Percentiles rank a stretch among this genome's conserved stretches.
Evolutionary conservation across 2,329 filamentous ascomycete species (phyloP).

Genomic region (Harringtonia lauricola): DNA sequence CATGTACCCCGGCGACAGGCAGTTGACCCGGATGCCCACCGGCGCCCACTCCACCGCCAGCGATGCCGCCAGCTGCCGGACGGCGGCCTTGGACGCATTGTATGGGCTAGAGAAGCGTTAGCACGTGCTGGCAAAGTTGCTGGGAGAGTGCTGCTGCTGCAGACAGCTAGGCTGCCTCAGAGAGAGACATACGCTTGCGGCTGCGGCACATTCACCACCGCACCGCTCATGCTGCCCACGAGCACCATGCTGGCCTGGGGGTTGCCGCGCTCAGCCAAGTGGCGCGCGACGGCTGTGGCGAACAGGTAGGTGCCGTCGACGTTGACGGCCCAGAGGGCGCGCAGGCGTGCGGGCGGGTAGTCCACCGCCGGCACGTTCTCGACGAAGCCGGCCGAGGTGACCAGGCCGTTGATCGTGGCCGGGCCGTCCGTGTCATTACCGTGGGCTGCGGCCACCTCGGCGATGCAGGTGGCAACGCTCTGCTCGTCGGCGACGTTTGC

Average conservation of each 20-base stretch:
- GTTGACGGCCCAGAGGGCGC: conserved; percentile 91
- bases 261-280: conserved; percentile 57
- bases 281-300: conserved; percentile 72
- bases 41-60: conserved; percentile 91
- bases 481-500: conserved; percentile 74
- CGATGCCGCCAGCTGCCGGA: conserved; percentile 76
- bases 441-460: conserved; percentile 58
- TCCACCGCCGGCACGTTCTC: conserved; percentile 90
- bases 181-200: conserved; percentile 55
- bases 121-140: background rate
- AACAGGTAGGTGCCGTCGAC: conserved; percentile 89
- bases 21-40: conserved; percentile 83
- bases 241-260: conserved; percentile 78
- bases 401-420: conserved; percentile 74
- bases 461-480: conserved; percentile 65
- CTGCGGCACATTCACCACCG: conserved; percentile 91
- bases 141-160: background rate
- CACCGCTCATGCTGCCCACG: conserved; percentile 89
- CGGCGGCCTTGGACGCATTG: conserved; percentile 86
- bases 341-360: conserved; percentile 83
- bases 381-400: conserved; percentile 93
- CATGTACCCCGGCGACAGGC: conserved; percentile 95
- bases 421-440: conserved; percentile 24
- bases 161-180: too few species aligned
- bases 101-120: conserved; percentile 66